Conservation (phyloP, 2,329 filamentous ascomycete species). For the Pseudogymnoascus sp. region DNA sequence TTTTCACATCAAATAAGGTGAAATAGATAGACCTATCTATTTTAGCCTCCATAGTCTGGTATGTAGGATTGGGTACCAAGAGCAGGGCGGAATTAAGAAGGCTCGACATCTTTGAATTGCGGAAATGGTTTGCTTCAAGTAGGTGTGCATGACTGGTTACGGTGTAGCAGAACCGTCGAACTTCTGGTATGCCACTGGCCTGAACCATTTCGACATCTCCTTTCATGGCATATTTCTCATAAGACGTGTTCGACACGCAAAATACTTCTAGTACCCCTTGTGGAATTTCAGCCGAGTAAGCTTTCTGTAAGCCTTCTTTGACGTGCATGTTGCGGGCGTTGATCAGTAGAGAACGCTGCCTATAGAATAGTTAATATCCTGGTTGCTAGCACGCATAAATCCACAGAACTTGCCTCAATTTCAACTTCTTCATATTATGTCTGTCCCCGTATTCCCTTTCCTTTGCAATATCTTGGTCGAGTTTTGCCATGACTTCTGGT, state of each 20-base stretch:
- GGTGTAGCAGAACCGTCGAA: conserved; percentile 30
- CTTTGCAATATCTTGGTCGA: conserved; percentile 25
- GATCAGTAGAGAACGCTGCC: conserved; percentile 26
- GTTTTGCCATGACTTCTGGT: conserved; percentile 14
- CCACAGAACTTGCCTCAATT: conserved; percentile 19
- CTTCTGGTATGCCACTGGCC: conserved; percentile 28
- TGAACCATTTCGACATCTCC: conserved; percentile 24
- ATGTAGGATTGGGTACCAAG: conserved; percentile 18
- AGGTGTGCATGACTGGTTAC: conserved; percentile 30
- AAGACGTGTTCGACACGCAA: conserved; percentile 31
- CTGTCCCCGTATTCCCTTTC: conserved; percentile 22
- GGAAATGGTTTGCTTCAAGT: conserved; percentile 26
- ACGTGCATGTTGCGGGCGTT: conserved; percentile 28
- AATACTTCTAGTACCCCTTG: conserved; percentile 27
- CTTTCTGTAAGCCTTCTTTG: conserved; percentile 21
- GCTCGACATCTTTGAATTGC: conserved; percentile 23
- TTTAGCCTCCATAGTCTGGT: conserved; percentile 8
- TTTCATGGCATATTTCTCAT: conserved; percentile 28
- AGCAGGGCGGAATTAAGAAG: conserved; percentile 27
- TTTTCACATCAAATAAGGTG: conserved; percentile 10
- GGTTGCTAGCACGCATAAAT: neutral
- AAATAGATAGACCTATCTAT: conserved; percentile 13
- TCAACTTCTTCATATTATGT: conserved; percentile 21
- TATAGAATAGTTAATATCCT: conserved; percentile 14
- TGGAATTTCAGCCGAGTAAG: conserved; percentile 22